Conservation (phyloP, 2,329 filamentous ascomycete genomes). For the Remersonia thermophila region DNA sequence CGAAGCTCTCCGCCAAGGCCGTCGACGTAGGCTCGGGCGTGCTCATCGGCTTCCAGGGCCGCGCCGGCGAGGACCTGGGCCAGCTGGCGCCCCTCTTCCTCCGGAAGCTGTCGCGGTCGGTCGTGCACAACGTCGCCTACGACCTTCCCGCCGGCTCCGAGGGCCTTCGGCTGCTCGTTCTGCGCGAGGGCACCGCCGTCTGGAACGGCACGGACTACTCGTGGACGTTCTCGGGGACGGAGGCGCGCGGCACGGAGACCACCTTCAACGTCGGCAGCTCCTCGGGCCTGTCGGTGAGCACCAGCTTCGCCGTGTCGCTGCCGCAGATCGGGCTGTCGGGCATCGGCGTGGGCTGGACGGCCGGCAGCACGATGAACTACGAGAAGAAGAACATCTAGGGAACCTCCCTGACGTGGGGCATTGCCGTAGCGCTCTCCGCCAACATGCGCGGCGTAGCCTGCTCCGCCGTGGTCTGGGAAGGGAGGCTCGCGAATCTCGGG, state of each 20-base stretch:
- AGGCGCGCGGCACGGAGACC: neutral
- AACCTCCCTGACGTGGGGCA: neutral
- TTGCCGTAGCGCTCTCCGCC: neutral
- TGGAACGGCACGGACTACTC: conserved; percentile 4
- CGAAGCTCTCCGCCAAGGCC: conserved; percentile 1
- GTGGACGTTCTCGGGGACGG: conserved; percentile 2
- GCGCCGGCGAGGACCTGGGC: conserved; percentile 2
- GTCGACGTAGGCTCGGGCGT: conserved; percentile 6
- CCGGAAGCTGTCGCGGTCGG: neutral
- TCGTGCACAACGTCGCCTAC: conserved; percentile 3
- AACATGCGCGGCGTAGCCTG: neutral
- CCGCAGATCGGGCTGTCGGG: neutral
- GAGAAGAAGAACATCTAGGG: neutral
- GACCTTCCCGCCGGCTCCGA: neutral
- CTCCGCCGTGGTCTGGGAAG: conserved; percentile 4
- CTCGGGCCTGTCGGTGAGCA: neutral
- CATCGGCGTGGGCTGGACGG: neutral
- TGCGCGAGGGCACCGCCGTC: conserved; percentile 1
- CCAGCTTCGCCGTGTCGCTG: neutral
- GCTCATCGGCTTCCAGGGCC: conserved; percentile 6
- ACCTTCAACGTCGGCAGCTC: neutral
- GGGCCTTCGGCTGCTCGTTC: conserved; percentile 2
- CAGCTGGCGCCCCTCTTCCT: conserved; percentile 5
- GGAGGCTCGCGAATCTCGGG: neutral
- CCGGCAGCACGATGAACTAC: neutral